Evolutionary conservation across 2,329 filamentous ascomycete species (phyloP).

Genomic region (Beauveria asiatica): DNA sequence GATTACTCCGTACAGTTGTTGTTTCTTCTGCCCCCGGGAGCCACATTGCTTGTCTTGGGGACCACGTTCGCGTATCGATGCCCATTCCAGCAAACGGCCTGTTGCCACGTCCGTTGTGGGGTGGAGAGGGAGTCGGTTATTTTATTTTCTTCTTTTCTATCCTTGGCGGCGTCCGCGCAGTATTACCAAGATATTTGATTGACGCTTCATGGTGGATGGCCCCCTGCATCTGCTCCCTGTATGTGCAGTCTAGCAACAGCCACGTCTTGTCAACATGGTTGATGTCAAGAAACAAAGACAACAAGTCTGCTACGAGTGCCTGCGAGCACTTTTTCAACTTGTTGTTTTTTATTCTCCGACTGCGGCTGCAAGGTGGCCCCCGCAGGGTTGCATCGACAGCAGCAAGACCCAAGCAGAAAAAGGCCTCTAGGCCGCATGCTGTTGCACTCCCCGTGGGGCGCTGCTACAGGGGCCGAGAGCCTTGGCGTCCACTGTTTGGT

Average conservation of each 20-base stretch:
- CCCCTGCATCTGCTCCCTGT: too few species aligned
- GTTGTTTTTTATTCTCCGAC: too few species aligned
- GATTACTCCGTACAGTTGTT: neutral
- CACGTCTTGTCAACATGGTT: neutral
- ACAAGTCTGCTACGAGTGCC: neutral
- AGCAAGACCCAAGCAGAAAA: neutral
- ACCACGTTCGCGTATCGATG: constrained; percentile 5
- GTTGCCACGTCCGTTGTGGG: neutral
- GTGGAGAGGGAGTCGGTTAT: neutral
- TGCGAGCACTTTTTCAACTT: neutral
- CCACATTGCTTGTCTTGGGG: neutral
- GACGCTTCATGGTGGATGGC: neutral
- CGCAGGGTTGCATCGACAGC: neutral
- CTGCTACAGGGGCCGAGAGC: neutral
- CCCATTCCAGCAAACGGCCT: neutral
- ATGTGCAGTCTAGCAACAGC: neutral
- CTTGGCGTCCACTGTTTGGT: neutral
- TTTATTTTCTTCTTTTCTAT: neutral
- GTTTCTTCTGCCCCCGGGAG: neutral
- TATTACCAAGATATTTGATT: neutral
- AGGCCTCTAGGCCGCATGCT: neutral
- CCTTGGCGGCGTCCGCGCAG: neutral
- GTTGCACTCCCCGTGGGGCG: neutral
- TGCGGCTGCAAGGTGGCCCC: neutral
- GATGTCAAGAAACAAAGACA: neutral